These are phyloP conservation scores for Boletus insuetus DNA, from an alignment of 768 basidiomycete species.

Conservation along the genomic window DNA sequence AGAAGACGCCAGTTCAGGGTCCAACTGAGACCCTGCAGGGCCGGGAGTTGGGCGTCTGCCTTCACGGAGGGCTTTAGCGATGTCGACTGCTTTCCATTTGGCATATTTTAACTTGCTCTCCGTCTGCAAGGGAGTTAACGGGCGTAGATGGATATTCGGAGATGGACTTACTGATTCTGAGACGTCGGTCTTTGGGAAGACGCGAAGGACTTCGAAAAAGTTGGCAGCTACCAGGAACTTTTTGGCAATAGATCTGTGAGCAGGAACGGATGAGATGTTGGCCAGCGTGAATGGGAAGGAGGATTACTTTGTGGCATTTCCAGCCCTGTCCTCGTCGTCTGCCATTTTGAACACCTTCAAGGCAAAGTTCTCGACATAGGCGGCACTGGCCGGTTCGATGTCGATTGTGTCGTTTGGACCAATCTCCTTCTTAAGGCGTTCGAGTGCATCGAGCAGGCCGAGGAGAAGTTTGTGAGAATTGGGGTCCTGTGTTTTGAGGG, in stretches of 20 bases:
- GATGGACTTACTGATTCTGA: slow-evolving; percentile 52
- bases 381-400: slow-evolving; percentile 76
- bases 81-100: slow-evolving; percentile 97
- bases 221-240: slow-evolving; percentile 95
- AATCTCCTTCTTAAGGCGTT: slow-evolving; percentile 75
- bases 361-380: slow-evolving; percentile 95
- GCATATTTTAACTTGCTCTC: slow-evolving; percentile 90
- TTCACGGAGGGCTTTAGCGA: slow-evolving; percentile 93
- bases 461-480: slow-evolving; percentile 67
- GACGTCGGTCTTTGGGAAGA: slow-evolving; percentile 61
- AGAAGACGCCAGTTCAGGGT: slow-evolving; percentile 18
- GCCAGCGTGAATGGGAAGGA: background rate
- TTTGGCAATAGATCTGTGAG: slow-evolving; percentile 78
- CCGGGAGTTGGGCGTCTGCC: slow-evolving; percentile 82
- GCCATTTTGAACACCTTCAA: slow-evolving; percentile 83
- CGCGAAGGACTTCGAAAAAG: slow-evolving; percentile 85
- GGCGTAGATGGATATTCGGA: background rate
- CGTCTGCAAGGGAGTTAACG: slow-evolving; percentile 44
- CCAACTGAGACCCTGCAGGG: slow-evolving; percentile 51
- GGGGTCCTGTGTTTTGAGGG: slow-evolving; percentile 62
- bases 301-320: slow-evolving; percentile 68
- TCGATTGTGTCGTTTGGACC: slow-evolving; percentile 77
- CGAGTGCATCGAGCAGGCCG: slow-evolving; percentile 72
- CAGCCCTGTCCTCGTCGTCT: slow-evolving; percentile 87
- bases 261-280: slow-evolving; percentile 4